A percentile compares a stretch with the other conserved stretches of the same genome.
Conservation (phyloP, 2,329 filamentous ascomycete species). For the Aureobasidium sp. region DNA sequence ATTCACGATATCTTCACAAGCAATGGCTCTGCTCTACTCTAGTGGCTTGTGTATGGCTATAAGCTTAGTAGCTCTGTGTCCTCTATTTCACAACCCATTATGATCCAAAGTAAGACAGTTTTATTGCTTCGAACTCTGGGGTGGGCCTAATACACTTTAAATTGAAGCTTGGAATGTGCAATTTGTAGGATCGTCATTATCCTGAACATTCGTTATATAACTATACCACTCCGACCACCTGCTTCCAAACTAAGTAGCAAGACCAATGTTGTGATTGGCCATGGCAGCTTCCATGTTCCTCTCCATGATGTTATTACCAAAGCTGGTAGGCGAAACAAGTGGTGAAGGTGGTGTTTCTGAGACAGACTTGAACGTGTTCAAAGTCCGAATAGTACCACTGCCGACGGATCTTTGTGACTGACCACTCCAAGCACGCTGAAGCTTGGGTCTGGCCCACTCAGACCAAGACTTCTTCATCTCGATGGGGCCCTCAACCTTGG, state of each 20-base stretch:
- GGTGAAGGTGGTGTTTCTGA: constrained; percentile 18
- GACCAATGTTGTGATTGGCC: constrained; percentile 22
- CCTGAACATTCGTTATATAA: background rate
- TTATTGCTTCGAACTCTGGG: no score
- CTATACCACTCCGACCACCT: background rate
- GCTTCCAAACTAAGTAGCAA: constrained; percentile 19
- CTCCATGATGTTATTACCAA: constrained; percentile 18
- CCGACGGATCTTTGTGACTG: constrained; percentile 19
- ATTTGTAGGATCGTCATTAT: background rate
- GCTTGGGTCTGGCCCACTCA: constrained; percentile 29
- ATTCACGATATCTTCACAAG: no score
- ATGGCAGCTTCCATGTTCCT: constrained; percentile 27
- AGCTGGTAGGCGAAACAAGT: constrained; percentile 23
- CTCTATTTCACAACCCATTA: no score
- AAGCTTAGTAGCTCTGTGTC: no score
- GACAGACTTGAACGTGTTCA: constrained; percentile 8
- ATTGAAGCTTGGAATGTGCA: no score
- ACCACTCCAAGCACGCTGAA: constrained; percentile 26
- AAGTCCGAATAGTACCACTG: constrained; percentile 9
- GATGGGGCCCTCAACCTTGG: constrained; percentile 23
- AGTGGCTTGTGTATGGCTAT: no score
- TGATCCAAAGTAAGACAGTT: no score
- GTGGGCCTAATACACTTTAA: no score
- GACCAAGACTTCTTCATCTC: constrained; percentile 28
- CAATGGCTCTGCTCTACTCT: no score